Percentiles rank a stretch among this genome's conserved stretches.
These are phyloP conservation scores for Lactarius tabidus DNA, from an alignment of 768 basidiomycete species.

Conservation along the genomic window DNA sequence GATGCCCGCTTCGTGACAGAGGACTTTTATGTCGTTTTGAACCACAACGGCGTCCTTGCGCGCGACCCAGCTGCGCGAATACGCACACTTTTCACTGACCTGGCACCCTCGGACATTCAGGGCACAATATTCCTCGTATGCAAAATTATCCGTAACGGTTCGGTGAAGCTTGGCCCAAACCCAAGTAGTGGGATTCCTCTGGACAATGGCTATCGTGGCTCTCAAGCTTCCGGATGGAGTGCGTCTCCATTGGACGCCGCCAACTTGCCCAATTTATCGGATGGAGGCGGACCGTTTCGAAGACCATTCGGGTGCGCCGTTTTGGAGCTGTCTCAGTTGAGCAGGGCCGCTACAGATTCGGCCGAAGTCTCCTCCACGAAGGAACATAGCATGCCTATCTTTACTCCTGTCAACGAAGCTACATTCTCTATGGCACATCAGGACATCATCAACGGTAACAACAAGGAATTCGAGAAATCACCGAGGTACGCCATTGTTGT, in stretches of 20 bases:
- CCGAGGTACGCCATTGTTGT: constrained; percentile 49
- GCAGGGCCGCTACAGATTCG: constrained; percentile 61
- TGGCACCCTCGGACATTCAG: constrained; percentile 81
- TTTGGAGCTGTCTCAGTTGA: constrained; percentile 74
- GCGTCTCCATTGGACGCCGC: constrained; percentile 6
- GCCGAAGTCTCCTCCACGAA: constrained; percentile 57
- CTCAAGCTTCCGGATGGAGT: constrained; percentile 43
- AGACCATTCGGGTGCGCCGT: constrained; percentile 97
- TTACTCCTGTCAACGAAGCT: constrained; percentile 73
- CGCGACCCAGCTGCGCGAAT: constrained; percentile 72
- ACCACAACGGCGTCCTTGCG: constrained; percentile 87
- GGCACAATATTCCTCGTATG: constrained; percentile 89
- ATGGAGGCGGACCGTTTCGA: constrained; percentile 49
- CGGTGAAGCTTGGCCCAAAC: constrained; percentile 66
- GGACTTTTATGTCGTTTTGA: constrained; percentile 85
- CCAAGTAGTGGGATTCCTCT: constrained; percentile 45
- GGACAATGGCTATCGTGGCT: constrained; percentile 48
- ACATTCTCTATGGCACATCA: constrained; percentile 93
- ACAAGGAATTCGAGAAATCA: constrained; percentile 79
- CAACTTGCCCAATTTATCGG: constrained; percentile 24
- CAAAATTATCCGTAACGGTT: constrained; percentile 82
- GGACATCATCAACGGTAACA: constrained; percentile 79
- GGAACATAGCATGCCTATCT: constrained; percentile 88
- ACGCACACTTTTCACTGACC: constrained; percentile 84
- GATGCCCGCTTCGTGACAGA: constrained; percentile 88